Evolutionary conservation across 73 alveolate genomes (phyloP).

Genomic region (Paramecium caudatum): DNA sequence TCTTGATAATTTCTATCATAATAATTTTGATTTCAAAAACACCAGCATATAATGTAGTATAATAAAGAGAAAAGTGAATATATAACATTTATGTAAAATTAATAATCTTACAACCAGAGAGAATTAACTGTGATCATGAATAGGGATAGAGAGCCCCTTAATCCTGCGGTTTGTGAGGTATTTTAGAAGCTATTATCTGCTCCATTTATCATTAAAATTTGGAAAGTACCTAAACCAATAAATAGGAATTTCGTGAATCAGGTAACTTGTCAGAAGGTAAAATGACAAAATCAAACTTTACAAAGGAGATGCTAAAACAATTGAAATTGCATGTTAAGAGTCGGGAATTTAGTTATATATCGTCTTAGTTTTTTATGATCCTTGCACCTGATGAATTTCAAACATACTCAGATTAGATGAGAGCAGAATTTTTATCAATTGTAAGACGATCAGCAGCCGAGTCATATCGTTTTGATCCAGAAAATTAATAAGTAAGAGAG

Average conservation of each 20-base stretch:
- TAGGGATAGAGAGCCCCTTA: slow-evolving; percentile 30
- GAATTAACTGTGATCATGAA: no score
- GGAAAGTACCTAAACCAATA: slow-evolving; percentile 64
- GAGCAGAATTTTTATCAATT: neutral
- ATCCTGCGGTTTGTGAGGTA: slow-evolving; percentile 68
- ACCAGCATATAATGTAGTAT: no score
- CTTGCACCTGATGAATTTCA: slow-evolving; percentile 67
- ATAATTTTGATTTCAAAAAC: no score
- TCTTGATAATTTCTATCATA: no score
- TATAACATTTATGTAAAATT: no score
- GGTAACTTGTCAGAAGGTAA: slow-evolving; percentile 60
- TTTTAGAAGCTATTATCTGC: slow-evolving; percentile 58
- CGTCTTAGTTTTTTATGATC: slow-evolving; percentile 31
- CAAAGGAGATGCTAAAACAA: slow-evolving; percentile 54
- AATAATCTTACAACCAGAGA: no score
- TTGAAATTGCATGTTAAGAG: slow-evolving; percentile 49
- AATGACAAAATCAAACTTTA: slow-evolving; percentile 3
- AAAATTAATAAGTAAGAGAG: slow-evolving; percentile 19
- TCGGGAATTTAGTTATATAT: slow-evolving; percentile 50
- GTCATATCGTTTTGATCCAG: slow-evolving; percentile 38
- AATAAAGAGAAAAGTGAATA: no score
- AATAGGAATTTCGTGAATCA: slow-evolving; percentile 70
- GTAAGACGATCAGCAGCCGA: slow-evolving; percentile 12
- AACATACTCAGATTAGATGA: slow-evolving; percentile 11
- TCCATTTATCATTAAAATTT: slow-evolving; percentile 50